Percentiles rank a stretch among this genome's conserved stretches.
Evolutionary conservation across 2,329 filamentous ascomycete genomes (phyloP).

Genomic region (Xylaria sp.): DNA sequence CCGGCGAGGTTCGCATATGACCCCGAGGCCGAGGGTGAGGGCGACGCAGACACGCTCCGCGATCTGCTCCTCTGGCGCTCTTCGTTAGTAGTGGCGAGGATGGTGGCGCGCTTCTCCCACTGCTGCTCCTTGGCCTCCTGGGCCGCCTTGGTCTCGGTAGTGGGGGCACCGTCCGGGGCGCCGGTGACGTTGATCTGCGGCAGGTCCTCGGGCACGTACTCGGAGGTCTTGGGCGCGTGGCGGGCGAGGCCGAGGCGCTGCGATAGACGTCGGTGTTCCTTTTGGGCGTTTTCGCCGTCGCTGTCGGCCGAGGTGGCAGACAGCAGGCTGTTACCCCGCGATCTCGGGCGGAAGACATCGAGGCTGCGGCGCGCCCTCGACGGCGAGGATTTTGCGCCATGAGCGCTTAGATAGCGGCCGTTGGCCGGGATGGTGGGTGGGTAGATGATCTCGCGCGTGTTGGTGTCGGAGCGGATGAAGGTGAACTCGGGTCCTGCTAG

Average conservation of each 20-base stretch:
- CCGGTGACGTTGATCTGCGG: slow-evolving; percentile 72
- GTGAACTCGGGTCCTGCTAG: slow-evolving; percentile 74
- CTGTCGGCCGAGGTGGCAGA: slow-evolving; percentile 53
- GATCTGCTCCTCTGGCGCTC: slow-evolving; percentile 56
- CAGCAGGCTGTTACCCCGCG: slow-evolving; percentile 61
- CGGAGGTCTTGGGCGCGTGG: slow-evolving; percentile 66
- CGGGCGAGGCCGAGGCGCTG: slow-evolving; percentile 75
- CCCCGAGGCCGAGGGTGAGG: slow-evolving; percentile 30
- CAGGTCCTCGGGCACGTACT: slow-evolving; percentile 81
- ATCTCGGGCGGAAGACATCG: slow-evolving; percentile 47
- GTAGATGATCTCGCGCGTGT: slow-evolving; percentile 80
- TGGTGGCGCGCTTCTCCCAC: slow-evolving; percentile 95
- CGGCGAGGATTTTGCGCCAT: slow-evolving; percentile 45
- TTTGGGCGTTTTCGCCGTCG: slow-evolving; percentile 41
- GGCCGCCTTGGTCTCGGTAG: slow-evolving; percentile 14
- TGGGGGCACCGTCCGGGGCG: slow-evolving; percentile 19
- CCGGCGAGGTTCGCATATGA: slow-evolving; percentile 48
- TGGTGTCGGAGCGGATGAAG: slow-evolving; percentile 86
- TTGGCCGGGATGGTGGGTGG: slow-evolving; percentile 63
- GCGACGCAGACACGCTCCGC: slow-evolving; percentile 38
- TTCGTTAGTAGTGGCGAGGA: slow-evolving; percentile 76
- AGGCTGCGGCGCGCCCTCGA: slow-evolving; percentile 52
- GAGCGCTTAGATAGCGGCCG: slow-evolving; percentile 49
- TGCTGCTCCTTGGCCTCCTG: slow-evolving; percentile 71
- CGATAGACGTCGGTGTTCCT: slow-evolving; percentile 65